These are phyloP conservation scores for Paecilomyces sp. DNA, from an alignment of 2,329 filamentous ascomycete genomes.

Conservation along the genomic window DNA sequence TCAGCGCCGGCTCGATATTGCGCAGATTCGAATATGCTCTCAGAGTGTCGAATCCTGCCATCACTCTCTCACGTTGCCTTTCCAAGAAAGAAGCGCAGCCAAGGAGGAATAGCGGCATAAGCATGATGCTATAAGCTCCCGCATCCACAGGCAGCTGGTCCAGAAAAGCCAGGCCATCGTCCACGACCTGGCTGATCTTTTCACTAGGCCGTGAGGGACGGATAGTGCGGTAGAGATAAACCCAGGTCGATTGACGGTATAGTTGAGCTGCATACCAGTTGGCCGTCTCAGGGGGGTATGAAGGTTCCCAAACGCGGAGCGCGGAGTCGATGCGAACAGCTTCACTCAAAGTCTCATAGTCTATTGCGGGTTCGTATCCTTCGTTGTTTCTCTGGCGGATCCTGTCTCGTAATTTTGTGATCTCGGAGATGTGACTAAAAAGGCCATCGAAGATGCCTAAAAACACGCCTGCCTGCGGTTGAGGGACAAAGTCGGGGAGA, in stretches of 20 bases:
- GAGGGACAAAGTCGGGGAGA: slow-evolving; percentile 48
- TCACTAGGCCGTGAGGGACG: slow-evolving; percentile 48
- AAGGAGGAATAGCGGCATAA: slow-evolving; percentile 56
- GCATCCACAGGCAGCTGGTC: slow-evolving; percentile 48
- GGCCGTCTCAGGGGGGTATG: slow-evolving; percentile 43
- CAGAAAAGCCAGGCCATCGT: slow-evolving; percentile 52
- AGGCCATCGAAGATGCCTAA: slow-evolving; percentile 77
- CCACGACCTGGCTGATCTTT: slow-evolving; percentile 51
- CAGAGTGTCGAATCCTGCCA: slow-evolving; percentile 46
- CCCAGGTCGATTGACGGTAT: slow-evolving; percentile 57
- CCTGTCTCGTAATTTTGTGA: slow-evolving; percentile 67
- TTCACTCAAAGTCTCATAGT: slow-evolving; percentile 64
- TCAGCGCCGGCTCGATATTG: slow-evolving; percentile 51
- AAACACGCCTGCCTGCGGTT: slow-evolving; percentile 52
- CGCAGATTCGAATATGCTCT: slow-evolving; percentile 51
- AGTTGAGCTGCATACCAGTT: slow-evolving; percentile 52
- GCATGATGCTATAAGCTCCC: slow-evolving; percentile 51
- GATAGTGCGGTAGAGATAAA: slow-evolving; percentile 57
- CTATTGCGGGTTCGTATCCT: slow-evolving; percentile 59
- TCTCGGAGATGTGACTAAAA: slow-evolving; percentile 70
- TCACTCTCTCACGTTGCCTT: slow-evolving; percentile 49
- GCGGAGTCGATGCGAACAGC: slow-evolving; percentile 69
- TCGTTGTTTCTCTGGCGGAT: slow-evolving; percentile 62
- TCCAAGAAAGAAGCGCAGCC: slow-evolving; percentile 54
- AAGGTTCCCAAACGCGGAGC: slow-evolving; percentile 67